Percentiles rank a stretch among this genome's conserved stretches.
Conservation (phyloP, 1,284 basidiomycete species). For the Porogramme epimiltina region DNA sequence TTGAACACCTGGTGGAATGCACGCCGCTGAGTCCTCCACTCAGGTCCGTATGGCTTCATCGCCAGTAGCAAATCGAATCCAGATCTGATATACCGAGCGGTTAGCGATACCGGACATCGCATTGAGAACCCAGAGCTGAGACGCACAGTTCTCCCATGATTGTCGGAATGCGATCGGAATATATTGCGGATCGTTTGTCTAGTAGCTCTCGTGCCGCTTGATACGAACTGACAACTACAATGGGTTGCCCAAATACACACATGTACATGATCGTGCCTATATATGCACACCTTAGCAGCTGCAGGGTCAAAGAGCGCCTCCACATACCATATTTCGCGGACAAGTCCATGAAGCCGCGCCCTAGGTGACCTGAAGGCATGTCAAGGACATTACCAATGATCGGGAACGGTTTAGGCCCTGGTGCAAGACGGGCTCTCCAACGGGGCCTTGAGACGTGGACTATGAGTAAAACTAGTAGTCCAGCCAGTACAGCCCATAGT, state of each 20-base stretch:
- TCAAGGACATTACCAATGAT: constrained; percentile 11
- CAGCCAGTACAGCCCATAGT: too few species aligned
- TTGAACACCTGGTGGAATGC: neutral
- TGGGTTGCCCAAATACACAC: neutral
- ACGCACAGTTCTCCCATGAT: constrained; percentile 11
- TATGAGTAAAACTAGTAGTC: too few species aligned
- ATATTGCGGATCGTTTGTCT: too few species aligned
- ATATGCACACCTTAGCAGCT: neutral
- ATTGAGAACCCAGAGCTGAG: neutral
- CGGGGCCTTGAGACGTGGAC: too few species aligned
- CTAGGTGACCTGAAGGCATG: constrained; percentile 2
- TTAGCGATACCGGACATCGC: neutral
- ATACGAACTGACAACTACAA: too few species aligned
- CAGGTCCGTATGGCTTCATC: neutral
- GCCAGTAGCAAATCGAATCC: neutral
- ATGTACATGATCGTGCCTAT: constrained; percentile 10
- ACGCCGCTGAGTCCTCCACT: neutral
- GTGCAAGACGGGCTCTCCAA: constrained; percentile 7
- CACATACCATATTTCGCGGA: constrained; percentile 8
- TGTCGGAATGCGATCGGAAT: neutral
- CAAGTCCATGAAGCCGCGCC: neutral
- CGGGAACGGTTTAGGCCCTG: constrained; percentile 10
- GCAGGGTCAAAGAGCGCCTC: neutral
- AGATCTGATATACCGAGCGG: neutral
- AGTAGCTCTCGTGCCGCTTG: too few species aligned